These are phyloP conservation scores for Talaromyces rugulosus DNA, from an alignment of 2,329 filamentous ascomycete species.

Conservation along the genomic window DNA sequence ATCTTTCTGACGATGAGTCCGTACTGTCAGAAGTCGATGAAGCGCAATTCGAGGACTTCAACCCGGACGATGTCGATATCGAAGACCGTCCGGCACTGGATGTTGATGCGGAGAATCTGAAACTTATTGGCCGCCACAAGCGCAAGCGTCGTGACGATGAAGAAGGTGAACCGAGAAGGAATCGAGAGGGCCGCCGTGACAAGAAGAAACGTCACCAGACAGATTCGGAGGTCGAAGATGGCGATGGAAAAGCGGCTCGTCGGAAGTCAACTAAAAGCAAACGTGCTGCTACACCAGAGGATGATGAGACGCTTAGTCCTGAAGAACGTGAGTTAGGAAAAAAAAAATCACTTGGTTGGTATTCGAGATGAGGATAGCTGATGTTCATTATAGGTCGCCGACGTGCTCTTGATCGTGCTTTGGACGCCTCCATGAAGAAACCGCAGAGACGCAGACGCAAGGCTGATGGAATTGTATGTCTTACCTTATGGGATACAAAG, in stretches of 20 bases:
- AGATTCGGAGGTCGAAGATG: conserved; percentile 56
- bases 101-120: conserved; percentile 60
- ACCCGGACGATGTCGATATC: conserved; percentile 57
- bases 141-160: conserved; percentile 60
- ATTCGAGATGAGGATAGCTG: not conserved
- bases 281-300: conserved; percentile 54
- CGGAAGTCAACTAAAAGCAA: conserved; percentile 49
- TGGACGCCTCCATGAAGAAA: conserved; percentile 85
- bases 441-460: conserved; percentile 68
- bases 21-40: conserved; percentile 62
- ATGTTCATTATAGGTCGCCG: conserved; percentile 53
- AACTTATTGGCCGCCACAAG: conserved; percentile 59
- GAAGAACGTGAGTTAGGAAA: conserved; percentile 65
- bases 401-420: conserved; percentile 76
- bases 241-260: conserved; percentile 42
- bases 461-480: conserved; percentile 77
- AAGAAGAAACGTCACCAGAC: conserved; percentile 67
- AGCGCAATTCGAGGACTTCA: conserved; percentile 62
- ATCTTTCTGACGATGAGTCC: conserved; percentile 57
- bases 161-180: conserved; percentile 67
- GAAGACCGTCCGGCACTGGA: conserved; percentile 56
- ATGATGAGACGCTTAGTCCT: conserved; percentile 75
- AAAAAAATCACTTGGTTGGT: not conserved
- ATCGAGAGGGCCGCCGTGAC: conserved; percentile 51
- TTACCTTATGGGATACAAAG: not conserved